Evolutionary conservation across 2,329 filamentous ascomycete genomes (phyloP).

Genomic region (Paracamarosporium sp.): DNA sequence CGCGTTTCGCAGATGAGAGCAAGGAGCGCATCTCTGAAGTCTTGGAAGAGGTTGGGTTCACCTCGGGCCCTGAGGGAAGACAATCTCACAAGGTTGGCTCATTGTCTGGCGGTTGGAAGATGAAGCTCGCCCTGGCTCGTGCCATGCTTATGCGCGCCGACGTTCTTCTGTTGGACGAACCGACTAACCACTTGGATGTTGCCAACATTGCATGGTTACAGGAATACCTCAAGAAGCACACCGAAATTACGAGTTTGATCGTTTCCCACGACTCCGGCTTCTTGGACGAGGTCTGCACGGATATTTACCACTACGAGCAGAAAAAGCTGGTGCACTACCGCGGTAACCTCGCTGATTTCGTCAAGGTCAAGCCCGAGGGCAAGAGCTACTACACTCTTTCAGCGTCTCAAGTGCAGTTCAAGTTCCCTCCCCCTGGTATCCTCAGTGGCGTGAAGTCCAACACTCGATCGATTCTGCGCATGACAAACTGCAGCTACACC

Average conservation of each 20-base stretch:
- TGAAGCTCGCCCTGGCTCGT: constrained; percentile 95
- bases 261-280: constrained; percentile 99
- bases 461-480: constrained; percentile 92
- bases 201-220: constrained; percentile 96
- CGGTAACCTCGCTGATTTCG: constrained; percentile 83
- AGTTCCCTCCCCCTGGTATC: constrained; percentile 95
- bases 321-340: constrained; percentile 93
- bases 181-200: constrained; percentile 98
- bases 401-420: constrained; percentile 88
- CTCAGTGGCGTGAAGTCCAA: constrained; percentile 93
- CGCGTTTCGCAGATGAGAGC: constrained; percentile 80
- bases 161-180: constrained; percentile 94
- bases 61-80: constrained; percentile 83
- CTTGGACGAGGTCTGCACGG: constrained; percentile 95
- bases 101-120: constrained; percentile 98
- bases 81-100: constrained; percentile 92
- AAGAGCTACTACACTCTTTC: constrained; percentile 98
- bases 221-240: constrained; percentile 93
- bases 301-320: constrained; percentile 98
- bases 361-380: constrained; percentile 87
- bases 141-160: constrained; percentile 98
- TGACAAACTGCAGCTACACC: constrained; percentile 90
- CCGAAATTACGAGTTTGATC: constrained; percentile 95
- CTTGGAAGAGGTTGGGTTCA: constrained; percentile 92
- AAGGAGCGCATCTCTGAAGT: constrained; percentile 82